A percentile compares a stretch with the other conserved stretches of the same genome.
These are phyloP conservation scores for Lachancea meyersii DNA, from an alignment of 805 yeast genomes.

Conservation along the genomic window DNA sequence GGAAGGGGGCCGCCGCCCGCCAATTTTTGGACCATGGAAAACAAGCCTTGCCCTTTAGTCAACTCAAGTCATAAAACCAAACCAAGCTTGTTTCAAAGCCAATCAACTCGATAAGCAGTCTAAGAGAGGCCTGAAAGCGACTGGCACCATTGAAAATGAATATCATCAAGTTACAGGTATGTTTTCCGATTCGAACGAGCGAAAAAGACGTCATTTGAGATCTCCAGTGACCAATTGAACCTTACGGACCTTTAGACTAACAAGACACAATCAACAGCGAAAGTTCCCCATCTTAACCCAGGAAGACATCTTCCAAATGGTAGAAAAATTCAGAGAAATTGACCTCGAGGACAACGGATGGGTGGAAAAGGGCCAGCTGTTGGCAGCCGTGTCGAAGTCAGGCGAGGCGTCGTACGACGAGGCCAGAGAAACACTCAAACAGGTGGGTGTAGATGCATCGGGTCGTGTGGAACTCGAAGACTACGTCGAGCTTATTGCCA, in stretches of 20 bases:
- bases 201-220: neutral
- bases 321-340: conserved; percentile 79
- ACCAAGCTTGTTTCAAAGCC: too few relatives aligned
- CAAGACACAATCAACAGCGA: conserved; percentile 40
- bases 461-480: conserved; percentile 97
- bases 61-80: too few relatives aligned
- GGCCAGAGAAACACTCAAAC: conserved; percentile 87
- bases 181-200: conserved; percentile 18
- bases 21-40: too few relatives aligned
- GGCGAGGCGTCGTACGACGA: conserved; percentile 86
- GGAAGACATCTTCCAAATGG: conserved; percentile 75
- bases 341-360: conserved; percentile 92
- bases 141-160: conserved; percentile 53
- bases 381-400: conserved; percentile 69
- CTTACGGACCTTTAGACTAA: neutral
- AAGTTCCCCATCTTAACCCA: conserved; percentile 83
- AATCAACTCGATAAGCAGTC: too few relatives aligned
- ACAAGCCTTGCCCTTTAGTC: too few relatives aligned
- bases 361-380: conserved; percentile 85
- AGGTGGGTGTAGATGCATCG: conserved; percentile 88
- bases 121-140: too few relatives aligned
- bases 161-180: conserved; percentile 55
- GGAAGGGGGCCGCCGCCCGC: neutral
- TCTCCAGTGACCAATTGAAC: neutral
- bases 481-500: conserved; percentile 77